Percentiles rank a stretch among this genome's conserved stretches.
phyloP scores from a whole-genome alignment of 441 rosid species.

The Arabidopsis lyrata region DNA sequence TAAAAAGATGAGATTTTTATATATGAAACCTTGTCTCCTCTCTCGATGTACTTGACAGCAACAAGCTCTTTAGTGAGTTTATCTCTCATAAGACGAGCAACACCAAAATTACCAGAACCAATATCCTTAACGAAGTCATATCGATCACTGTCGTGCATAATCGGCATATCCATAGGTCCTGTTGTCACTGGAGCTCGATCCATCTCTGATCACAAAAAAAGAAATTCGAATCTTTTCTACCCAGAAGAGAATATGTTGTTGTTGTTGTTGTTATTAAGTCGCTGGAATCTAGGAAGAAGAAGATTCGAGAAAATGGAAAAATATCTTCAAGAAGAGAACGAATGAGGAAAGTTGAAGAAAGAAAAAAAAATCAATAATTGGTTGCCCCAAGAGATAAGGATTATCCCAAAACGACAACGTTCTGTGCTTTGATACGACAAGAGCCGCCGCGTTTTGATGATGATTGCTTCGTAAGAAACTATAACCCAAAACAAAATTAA shows the following conservation, averaged over 20 bases:
- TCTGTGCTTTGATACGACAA: conserved; percentile 40
- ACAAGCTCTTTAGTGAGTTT: conserved; percentile 65
- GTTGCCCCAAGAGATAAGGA: conserved; percentile 43
- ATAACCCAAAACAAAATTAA: background rate
- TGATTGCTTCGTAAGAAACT: conserved; percentile 39
- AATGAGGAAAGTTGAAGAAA: background rate
- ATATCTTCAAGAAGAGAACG: conserved; percentile 24
- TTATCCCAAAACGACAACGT: conserved; percentile 40
- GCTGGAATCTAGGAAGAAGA: conserved; percentile 39
- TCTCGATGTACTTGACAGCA: conserved; percentile 77
- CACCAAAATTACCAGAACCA: conserved; percentile 73
- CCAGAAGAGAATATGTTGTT: background rate
- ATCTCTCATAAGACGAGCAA: conserved; percentile 72
- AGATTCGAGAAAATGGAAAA: conserved; percentile 30
- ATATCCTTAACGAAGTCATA: conserved; percentile 71
- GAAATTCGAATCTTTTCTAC: conserved; percentile 5
- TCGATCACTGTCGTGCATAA: conserved; percentile 74
- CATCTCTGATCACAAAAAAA: conserved; percentile 31
- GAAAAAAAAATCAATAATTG: conserved; percentile 20
- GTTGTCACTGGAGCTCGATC: conserved; percentile 64
- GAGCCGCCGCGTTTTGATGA: conserved; percentile 47
- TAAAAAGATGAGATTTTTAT: background rate
- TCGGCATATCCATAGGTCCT: conserved; percentile 71
- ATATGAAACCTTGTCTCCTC: conserved; percentile 64
- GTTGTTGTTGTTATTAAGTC: background rate